Percentiles rank a stretch among this genome's conserved stretches.
Evolutionary conservation across 768 basidiomycete genomes (phyloP).

Genomic region (Exsudoporus frostii): DNA sequence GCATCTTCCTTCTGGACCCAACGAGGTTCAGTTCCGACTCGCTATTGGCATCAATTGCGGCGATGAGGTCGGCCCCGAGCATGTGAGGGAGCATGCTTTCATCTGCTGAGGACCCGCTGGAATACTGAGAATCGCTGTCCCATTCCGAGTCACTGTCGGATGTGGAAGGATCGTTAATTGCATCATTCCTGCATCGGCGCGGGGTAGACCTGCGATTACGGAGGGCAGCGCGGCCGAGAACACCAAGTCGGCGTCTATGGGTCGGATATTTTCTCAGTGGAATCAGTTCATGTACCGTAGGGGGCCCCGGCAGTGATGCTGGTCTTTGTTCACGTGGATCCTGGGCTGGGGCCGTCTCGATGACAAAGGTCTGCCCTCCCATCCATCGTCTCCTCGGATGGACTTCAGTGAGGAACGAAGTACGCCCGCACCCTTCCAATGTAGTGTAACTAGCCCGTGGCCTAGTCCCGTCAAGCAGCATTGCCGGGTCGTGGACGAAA

Average conservation of each 20-base stretch:
- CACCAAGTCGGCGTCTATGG: conserved; percentile 11
- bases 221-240: conserved; percentile 21
- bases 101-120: conserved; percentile 19
- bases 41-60: conserved; percentile 27
- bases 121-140: conserved; percentile 20
- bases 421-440: background rate
- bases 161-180: conserved; percentile 2
- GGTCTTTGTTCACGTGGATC: background rate
- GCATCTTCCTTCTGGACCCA: background rate
- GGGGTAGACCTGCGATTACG: conserved; percentile 14
- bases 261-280: background rate
- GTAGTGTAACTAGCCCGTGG: conserved; percentile 3
- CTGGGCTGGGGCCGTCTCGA: background rate
- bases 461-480: background rate
- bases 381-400: background rate
- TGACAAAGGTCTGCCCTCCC: background rate
- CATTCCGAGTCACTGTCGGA: conserved; percentile 17
- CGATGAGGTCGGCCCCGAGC: conserved; percentile 27
- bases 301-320: background rate
- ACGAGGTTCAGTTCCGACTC: conserved; percentile 20
- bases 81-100: conserved; percentile 23
- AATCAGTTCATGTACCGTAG: background rate
- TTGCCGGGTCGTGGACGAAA: background rate
- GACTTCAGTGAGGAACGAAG: conserved; percentile 1
- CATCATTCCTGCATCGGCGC: background rate